Conservation (phyloP, 257 asterid genomes). For the Solanum chmielewskii region DNA sequence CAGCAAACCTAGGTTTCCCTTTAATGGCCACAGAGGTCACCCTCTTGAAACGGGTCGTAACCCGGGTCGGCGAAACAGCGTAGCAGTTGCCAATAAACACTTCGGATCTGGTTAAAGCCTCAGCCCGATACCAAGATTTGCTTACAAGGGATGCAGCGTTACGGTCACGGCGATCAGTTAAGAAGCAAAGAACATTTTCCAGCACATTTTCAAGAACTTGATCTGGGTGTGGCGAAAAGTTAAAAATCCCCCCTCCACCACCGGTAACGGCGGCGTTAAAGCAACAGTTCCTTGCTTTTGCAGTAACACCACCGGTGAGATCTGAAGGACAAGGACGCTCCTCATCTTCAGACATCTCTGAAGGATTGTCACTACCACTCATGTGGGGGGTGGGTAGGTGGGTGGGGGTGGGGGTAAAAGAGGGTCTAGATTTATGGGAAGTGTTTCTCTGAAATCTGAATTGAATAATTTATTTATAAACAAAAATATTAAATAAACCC, state of each 20-base stretch:
- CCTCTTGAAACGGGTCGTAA: constrained; percentile 23
- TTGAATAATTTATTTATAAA: background rate
- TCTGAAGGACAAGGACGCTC: constrained; percentile 18
- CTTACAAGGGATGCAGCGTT: constrained; percentile 43
- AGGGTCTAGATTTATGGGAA: constrained; percentile 8
- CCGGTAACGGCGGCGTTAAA: background rate
- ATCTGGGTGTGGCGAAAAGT: constrained; percentile 20
- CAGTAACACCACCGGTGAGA: constrained; percentile 6
- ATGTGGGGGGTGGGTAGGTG: constrained; percentile 4
- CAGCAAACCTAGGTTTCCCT: constrained; percentile 47
- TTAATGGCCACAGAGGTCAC: constrained; percentile 27
- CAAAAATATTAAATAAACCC: background rate
- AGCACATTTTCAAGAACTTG: constrained; percentile 40
- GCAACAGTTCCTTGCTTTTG: constrained; percentile 3
- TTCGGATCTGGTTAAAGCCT: constrained; percentile 48
- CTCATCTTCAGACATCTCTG: constrained; percentile 38
- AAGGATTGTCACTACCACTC: constrained; percentile 22
- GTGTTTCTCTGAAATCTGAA: background rate
- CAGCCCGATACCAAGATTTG: constrained; percentile 39
- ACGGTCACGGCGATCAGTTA: constrained; percentile 33
- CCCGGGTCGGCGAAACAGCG: constrained; percentile 28
- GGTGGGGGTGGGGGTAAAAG: background rate
- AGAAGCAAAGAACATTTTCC: constrained; percentile 40
- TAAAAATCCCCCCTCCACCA: background rate
- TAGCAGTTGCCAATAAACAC: constrained; percentile 45